A percentile compares a stretch with the other conserved stretches of the same genome.
Evolutionary conservation across 495 filamentous ascomycete genomes (phyloP).

Genomic region (Penicillium riverlandense): DNA sequence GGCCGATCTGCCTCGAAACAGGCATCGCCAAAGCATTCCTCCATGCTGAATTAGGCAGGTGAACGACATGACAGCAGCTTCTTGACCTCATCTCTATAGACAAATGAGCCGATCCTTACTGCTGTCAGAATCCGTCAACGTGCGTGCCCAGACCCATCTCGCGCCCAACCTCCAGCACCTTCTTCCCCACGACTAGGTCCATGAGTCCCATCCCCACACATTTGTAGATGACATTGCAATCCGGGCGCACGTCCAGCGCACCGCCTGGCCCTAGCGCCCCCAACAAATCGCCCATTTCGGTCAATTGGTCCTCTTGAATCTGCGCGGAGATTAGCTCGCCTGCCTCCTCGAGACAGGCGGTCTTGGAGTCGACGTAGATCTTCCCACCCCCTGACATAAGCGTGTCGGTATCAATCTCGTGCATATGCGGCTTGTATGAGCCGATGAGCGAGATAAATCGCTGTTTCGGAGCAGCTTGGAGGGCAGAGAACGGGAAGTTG

Average conservation of each 20-base stretch:
- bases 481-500: slow-evolving; percentile 51
- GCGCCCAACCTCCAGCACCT: slow-evolving; percentile 64
- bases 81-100: too few species aligned
- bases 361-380: slow-evolving; percentile 74
- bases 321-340: slow-evolving; percentile 80
- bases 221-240: slow-evolving; percentile 61
- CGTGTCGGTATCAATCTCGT: slow-evolving; percentile 72
- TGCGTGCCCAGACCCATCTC: slow-evolving; percentile 61
- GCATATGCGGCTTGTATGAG: slow-evolving; percentile 78
- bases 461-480: slow-evolving; percentile 46
- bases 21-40: too few species aligned
- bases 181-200: slow-evolving; percentile 51
- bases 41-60: too few species aligned
- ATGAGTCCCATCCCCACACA: slow-evolving; percentile 43
- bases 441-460: slow-evolving; percentile 77
- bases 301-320: slow-evolving; percentile 57
- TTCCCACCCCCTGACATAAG: slow-evolving; percentile 66
- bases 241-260: slow-evolving; percentile 15
- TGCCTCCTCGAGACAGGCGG: slow-evolving; percentile 74
- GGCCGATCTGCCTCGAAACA: too few species aligned
- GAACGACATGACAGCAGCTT: too few species aligned
- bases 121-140: slow-evolving; percentile 57
- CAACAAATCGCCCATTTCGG: slow-evolving; percentile 80
- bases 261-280: slow-evolving; percentile 35
- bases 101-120: too few species aligned